These are phyloP conservation scores for Claviceps purpurea DNA, from an alignment of 2,329 filamentous ascomycete species.

Conservation along the genomic window DNA sequence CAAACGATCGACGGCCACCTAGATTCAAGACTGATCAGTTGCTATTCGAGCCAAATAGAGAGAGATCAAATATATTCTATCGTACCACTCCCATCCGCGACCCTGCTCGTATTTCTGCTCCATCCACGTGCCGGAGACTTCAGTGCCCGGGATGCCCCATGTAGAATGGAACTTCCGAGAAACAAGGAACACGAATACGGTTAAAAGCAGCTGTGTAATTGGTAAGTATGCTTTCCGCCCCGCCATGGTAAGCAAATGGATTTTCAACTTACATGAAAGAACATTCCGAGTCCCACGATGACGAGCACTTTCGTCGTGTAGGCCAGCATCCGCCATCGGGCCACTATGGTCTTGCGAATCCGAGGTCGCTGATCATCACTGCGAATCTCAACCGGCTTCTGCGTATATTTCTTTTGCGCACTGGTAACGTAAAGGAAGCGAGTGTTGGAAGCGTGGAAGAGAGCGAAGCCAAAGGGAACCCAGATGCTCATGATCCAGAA, in stretches of 20 bases:
- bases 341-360: constrained; percentile 17
- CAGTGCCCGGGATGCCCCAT: constrained; percentile 48
- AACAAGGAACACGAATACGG: constrained; percentile 46
- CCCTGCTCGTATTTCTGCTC: constrained; percentile 32
- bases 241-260: neutral
- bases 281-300: constrained; percentile 40
- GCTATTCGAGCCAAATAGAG: neutral
- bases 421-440: constrained; percentile 46
- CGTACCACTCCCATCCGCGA: constrained; percentile 52
- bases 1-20: constrained; percentile 51
- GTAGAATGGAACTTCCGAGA: constrained; percentile 52
- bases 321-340: constrained; percentile 26
- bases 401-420: constrained; percentile 33
- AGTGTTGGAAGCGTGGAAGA: constrained; percentile 52
- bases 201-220: constrained; percentile 36
- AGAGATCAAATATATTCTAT: neutral
- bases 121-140: constrained; percentile 41
- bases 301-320: constrained; percentile 35
- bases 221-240: neutral
- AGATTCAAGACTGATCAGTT: neutral
- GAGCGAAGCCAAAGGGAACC: constrained; percentile 49
- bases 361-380: constrained; percentile 6
- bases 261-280: constrained; percentile 33
- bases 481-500: constrained; percentile 57
- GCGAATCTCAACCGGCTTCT: constrained; percentile 5